A percentile compares a stretch with the other conserved stretches of the same genome.
Conservation (phyloP, 2,329 filamentous ascomycete species). For the Colletotrichum sojae region DNA sequence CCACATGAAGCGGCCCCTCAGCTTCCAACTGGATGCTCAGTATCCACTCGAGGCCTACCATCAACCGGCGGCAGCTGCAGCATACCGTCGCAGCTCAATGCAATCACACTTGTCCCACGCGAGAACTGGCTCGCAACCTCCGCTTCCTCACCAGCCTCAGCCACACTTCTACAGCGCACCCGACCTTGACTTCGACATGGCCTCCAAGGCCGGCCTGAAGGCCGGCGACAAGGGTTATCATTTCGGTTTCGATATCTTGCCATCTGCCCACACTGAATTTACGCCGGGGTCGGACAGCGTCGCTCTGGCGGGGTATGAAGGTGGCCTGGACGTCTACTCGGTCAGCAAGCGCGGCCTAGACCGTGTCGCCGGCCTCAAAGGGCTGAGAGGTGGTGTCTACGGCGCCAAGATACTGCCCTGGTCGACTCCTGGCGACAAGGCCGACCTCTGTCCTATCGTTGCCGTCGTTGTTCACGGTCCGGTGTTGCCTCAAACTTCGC, state of each 20-base stretch:
- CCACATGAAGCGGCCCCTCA: conserved; percentile 48
- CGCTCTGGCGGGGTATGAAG: conserved; percentile 84
- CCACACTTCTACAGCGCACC: conserved; percentile 83
- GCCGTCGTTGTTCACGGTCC: conserved; percentile 87
- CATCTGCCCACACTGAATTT: conserved; percentile 52
- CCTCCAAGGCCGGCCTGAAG: conserved; percentile 67
- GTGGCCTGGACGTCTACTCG: conserved; percentile 81
- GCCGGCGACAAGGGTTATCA: conserved; percentile 81
- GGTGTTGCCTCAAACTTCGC: conserved; percentile 61
- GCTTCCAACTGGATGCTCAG: conserved; percentile 67
- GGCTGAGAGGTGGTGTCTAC: conserved; percentile 83
- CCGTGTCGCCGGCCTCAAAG: conserved; percentile 78
- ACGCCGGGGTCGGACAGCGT: conserved; percentile 70
- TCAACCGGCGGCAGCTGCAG: conserved; percentile 51
- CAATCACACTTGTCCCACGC: conserved; percentile 65
- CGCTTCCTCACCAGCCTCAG: conserved; percentile 81
- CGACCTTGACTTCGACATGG: conserved; percentile 80
- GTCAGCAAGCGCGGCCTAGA: conserved; percentile 81
- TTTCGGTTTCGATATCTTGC: conserved; percentile 84
- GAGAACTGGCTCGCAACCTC: conserved; percentile 67
- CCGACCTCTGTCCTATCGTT: conserved; percentile 78
- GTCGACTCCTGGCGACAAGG: conserved; percentile 67
- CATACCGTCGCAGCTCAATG: conserved; percentile 62
- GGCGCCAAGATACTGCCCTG: conserved; percentile 87
- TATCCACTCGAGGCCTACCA: conserved; percentile 59